Conservation (phyloP, 441 rosid genomes). For the Adansonia gregorii region DNA sequence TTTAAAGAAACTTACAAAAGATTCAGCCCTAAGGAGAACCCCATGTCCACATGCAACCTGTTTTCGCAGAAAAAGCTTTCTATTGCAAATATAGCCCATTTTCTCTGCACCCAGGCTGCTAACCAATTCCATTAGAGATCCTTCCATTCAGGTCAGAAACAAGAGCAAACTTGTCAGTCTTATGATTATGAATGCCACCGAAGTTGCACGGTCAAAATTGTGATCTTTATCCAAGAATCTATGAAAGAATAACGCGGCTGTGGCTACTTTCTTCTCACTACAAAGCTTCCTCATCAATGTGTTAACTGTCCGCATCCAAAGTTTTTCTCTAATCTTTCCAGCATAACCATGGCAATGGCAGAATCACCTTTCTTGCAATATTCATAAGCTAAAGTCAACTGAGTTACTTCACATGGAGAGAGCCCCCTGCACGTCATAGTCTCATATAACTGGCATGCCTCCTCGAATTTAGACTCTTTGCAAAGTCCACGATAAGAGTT, state of each 20-base stretch:
- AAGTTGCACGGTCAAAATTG: slow-evolving; percentile 59
- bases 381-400: slow-evolving; percentile 79
- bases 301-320: slow-evolving; percentile 78
- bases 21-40: background rate
- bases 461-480: slow-evolving; percentile 71
- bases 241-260: slow-evolving; percentile 76
- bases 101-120: slow-evolving; percentile 17
- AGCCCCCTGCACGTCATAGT: slow-evolving; percentile 72
- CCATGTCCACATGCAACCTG: background rate
- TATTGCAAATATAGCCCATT: background rate
- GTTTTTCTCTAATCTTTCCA: slow-evolving; percentile 73
- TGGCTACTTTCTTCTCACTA: slow-evolving; percentile 77
- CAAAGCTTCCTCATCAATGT: slow-evolving; percentile 85
- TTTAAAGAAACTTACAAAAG: background rate
- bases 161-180: slow-evolving; percentile 69
- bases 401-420: slow-evolving; percentile 75
- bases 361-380: slow-evolving; percentile 74
- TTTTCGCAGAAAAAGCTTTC: background rate
- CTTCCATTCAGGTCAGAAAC: slow-evolving; percentile 66
- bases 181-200: slow-evolving; percentile 74
- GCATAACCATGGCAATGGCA: slow-evolving; percentile 71
- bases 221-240: slow-evolving; percentile 63
- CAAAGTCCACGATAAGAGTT: slow-evolving; percentile 78
- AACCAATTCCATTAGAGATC: slow-evolving; percentile 45
- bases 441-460: slow-evolving; percentile 66